A percentile compares a stretch with the other conserved stretches of the same genome.
Evolutionary conservation across 345 rosid species (phyloP).

Genomic region (Linum tenue): DNA sequence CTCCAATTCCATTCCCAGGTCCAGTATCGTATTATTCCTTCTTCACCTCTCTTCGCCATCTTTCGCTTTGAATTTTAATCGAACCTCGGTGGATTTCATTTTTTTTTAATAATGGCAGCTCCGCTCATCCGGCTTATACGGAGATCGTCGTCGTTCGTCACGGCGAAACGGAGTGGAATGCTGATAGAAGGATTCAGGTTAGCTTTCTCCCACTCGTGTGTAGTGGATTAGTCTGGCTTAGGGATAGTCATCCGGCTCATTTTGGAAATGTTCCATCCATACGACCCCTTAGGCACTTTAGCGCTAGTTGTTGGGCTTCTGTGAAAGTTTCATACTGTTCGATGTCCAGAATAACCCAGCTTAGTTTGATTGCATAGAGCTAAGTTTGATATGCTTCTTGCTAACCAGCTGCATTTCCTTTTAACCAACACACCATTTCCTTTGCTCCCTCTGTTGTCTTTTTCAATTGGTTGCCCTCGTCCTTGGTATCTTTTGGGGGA

Average conservation of each 20-base stretch:
- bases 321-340: too few relatives aligned
- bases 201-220: too few relatives aligned
- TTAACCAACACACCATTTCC: too few relatives aligned
- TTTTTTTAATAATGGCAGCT: conserved; percentile 15
- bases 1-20: background rate
- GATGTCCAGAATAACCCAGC: too few relatives aligned
- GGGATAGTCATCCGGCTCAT: background rate
- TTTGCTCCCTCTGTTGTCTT: background rate
- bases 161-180: conserved; percentile 81
- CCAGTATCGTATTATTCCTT: background rate
- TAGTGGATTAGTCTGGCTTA: background rate
- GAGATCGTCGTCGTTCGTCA: conserved; percentile 77
- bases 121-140: conserved; percentile 22
- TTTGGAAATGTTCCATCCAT: background rate
- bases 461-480: background rate
- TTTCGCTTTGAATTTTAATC: background rate
- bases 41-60: background rate
- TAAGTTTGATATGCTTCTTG: too few relatives aligned
- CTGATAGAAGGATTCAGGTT: conserved; percentile 64
- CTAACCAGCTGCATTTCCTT: background rate
- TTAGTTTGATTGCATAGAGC: too few relatives aligned
- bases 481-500: background rate
- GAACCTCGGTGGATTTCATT: background rate
- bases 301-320: too few relatives aligned
- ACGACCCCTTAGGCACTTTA: too few relatives aligned